Evolutionary conservation across 2,329 filamentous ascomycete species (phyloP), one percentile per base, ranked within the genome.

Genomic region (Hortaea sp.): DNA sequence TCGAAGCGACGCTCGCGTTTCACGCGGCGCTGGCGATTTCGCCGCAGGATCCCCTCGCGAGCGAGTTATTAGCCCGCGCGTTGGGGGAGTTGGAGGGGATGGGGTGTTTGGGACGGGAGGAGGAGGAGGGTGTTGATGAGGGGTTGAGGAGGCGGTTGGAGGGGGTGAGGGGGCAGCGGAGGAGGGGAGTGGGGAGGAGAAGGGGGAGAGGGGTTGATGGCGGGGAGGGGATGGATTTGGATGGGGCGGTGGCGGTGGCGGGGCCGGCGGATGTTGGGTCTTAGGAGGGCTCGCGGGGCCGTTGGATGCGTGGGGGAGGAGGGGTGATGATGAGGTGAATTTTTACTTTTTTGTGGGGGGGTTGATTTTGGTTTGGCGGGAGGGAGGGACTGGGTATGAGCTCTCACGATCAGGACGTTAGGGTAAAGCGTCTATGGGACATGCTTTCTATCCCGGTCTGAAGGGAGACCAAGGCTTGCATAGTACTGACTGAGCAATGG

Each of bases 21-120:
- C 92, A 97, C 56, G 86, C 95, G 68, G 86, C 86, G 1, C 73
- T 92, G 11, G 84, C 85, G 0, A 80, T 90, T 20, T 77, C 78
- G 31, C 84, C 86, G 0, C 86, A 92, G 65, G 86, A 92, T 59
- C 80, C 84, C 5, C 83, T 89, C 53, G 85, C 86, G 2, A 88
- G 84, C 0, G 86, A 92, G 61, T 67, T 92, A 42, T 69, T 92
- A 30, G 81, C 79, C 57, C 83, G 82, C 61, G 84, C 85, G 3
- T 69, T 88, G 1, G 76, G 79, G 29, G 79, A 84, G 63, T 76
- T 80, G 35, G 73, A 75, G 3, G 57, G 69, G 7, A 65, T 69
- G 39, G 57, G 69, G 53, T 67, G 68, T 49, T 47, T 62, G 70
- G 78, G 63, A 69, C 62, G 72, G 64, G 29, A 72, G 65, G 57